Evolutionary conservation across 2,329 filamentous ascomycete species (phyloP).

Genomic region (Diaporthe sp.): DNA sequence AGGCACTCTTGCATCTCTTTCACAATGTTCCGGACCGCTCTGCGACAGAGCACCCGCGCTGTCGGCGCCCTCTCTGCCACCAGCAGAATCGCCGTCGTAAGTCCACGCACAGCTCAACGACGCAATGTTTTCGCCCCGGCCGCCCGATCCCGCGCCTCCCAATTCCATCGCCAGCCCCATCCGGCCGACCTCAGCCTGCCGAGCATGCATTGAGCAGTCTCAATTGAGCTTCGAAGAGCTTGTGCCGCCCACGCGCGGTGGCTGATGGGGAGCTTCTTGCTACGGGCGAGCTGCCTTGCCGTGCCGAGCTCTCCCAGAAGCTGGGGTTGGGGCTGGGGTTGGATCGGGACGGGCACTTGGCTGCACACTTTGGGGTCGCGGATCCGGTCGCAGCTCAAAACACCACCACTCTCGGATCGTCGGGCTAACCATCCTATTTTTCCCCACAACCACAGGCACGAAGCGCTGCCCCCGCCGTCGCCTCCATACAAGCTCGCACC

Average conservation of each 20-base stretch:
- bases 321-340: conserved; percentile 35
- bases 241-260: conserved; percentile 44
- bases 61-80: conserved; percentile 93
- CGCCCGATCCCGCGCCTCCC: conserved; percentile 48
- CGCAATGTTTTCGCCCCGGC: conserved; percentile 44
- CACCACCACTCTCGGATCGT: conserved; percentile 35
- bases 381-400: conserved; percentile 7
- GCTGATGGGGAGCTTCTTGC: conserved; percentile 51
- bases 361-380: conserved; percentile 33
- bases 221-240: conserved; percentile 48
- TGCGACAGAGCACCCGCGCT: conserved; percentile 95
- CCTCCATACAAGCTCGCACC: conserved; percentile 79
- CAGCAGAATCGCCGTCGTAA: conserved; percentile 93
- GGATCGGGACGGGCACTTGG: conserved; percentile 29
- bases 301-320: conserved; percentile 40
- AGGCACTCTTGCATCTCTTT: conserved; percentile 63
- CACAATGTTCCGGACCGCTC: conserved; percentile 97
- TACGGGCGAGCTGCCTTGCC: conserved; percentile 40
- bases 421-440: conserved; percentile 41
- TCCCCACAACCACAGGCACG: conserved; percentile 71
- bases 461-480: conserved; percentile 82
- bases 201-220: conserved; percentile 46
- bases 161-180: conserved; percentile 58
- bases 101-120: conserved; percentile 59
- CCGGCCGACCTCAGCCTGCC: conserved; percentile 47